Evolutionary conservation across 345 rosid species (phyloP).

Genomic region (Acer saccharum): DNA sequence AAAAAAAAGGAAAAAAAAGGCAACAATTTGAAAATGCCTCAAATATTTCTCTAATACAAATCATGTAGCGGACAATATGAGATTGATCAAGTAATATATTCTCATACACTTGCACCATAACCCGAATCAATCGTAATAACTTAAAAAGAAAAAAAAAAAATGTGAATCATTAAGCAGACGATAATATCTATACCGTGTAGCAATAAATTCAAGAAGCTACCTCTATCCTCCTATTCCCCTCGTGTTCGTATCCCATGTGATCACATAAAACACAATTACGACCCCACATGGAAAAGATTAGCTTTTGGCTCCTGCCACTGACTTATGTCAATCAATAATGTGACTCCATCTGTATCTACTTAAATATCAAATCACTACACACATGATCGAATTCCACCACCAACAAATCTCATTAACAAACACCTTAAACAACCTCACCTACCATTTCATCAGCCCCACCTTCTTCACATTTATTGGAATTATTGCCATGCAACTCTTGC

Average conservation of each 20-base stretch:
- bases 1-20: slow-evolving; percentile 2
- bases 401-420: neutral
- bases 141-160: no score
- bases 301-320: neutral
- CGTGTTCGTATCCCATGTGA: no score
- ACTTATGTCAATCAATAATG: neutral
- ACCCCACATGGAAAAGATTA: neutral
- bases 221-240: neutral
- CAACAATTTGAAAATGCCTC: no score
- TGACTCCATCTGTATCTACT: no score
- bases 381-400: no score
- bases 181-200: neutral
- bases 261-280: no score
- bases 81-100: no score
- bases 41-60: neutral
- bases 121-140: no score
- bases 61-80: neutral
- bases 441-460: slow-evolving; percentile 15
- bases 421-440: slow-evolving; percentile 33
- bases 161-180: neutral
- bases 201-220: neutral
- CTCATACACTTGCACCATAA: no score
- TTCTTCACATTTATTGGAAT: slow-evolving; percentile 31
- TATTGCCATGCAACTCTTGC: slow-evolving; percentile 23
- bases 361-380: no score